Evolutionary conservation across 495 filamentous ascomycete genomes (phyloP), one percentile per base, ranked within the genome.

Genomic region (Penicillium daleae): DNA sequence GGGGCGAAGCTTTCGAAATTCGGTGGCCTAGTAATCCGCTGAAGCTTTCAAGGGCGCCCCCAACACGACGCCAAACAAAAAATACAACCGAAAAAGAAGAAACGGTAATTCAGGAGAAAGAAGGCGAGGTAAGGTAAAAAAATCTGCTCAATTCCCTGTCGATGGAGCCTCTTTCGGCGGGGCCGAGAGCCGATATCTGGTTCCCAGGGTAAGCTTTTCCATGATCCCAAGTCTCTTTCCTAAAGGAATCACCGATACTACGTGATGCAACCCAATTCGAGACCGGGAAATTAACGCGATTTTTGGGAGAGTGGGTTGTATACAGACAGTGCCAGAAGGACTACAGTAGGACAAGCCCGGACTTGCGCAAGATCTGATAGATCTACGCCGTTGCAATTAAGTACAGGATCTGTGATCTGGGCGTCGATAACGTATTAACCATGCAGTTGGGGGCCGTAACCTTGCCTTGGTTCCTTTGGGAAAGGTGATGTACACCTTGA

Each of bases 181-280:
- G 31, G 31, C 51, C n/a, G n/a, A 35, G 19, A 22, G 51, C 51
- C 46, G 46, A n/a, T 24, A 27, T 27, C 15, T 17, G n/a, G 24
- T 33, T 54, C 17, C 29, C 17, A 35, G 22, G 31, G 52, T 67
- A 66, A 70, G 60, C 67, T 62, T 72, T 72, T 72, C 51, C 54
- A 24, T 17, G 51, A 24, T 51, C 54, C 21, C 52, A 31, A 64
- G 65, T 64, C 62, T 67, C 68, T 64, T 69, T 62, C 68, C 66
- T 58, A 65, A 63, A 65, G 17, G 55, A 56, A 64, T 61, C 58
- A 61, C 54, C 55, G 66, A 66, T 74, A 53, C 63, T 56, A 70
- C 69, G 63, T 65, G 62, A 71, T 68, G 69, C 71, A 74, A 74
- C 66, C 66, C 56, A 61, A 71, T 64, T 67, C 50, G 50, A 48